Evolutionary conservation across 306 rosid genomes (phyloP).

Genomic region (Ammopiptanthus mongolicus): DNA sequence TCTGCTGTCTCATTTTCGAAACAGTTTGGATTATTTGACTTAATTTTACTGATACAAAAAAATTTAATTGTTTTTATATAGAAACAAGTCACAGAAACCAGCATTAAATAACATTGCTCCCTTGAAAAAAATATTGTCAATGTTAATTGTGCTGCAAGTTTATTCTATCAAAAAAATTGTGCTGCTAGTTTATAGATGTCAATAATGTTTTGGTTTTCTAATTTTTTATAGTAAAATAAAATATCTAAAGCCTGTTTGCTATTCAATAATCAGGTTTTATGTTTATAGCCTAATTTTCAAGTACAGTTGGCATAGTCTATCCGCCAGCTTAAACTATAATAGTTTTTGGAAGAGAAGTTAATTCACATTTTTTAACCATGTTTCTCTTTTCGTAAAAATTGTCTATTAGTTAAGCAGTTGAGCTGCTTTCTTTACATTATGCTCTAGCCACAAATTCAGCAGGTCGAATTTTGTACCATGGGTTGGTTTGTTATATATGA

Average conservation of each 20-base stretch:
- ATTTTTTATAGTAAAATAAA: background rate
- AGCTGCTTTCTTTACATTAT: slow-evolving; percentile 13
- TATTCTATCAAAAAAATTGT: no score
- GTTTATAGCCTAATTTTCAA: slow-evolving; percentile 4
- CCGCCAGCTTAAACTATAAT: background rate
- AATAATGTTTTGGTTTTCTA: background rate
- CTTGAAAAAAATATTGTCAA: no score
- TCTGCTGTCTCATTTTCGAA: no score
- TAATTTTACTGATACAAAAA: no score
- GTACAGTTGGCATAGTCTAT: background rate
- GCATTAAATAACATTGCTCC: no score
- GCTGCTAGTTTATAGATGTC: background rate
- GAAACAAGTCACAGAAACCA: no score
- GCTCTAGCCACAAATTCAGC: background rate
- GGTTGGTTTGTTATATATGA: background rate
- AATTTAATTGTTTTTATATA: no score
- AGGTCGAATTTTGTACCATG: background rate
- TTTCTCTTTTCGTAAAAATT: background rate
- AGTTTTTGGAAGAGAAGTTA: slow-evolving; percentile 7
- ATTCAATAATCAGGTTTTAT: background rate
- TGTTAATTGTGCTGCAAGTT: background rate
- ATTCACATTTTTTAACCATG: background rate
- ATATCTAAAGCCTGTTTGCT: background rate
- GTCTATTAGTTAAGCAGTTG: background rate
- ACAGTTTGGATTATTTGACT: no score